Conservation (phyloP, 257 asterid genomes). For the Anisodus acutangulus region DNA sequence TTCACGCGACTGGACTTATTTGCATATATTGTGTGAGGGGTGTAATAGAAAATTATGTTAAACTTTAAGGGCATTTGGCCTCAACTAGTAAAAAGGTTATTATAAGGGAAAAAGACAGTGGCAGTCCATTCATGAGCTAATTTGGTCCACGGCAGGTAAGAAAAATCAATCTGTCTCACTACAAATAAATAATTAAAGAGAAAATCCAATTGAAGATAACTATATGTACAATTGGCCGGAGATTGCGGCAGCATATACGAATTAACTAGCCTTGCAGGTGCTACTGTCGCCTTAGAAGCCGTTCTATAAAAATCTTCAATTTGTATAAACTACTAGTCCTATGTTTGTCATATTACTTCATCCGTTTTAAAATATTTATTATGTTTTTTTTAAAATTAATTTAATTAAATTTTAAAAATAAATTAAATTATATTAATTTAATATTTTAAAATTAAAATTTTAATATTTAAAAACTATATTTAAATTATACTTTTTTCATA, state of each 20-base stretch:
- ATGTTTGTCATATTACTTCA: not conserved
- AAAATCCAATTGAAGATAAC: not conserved
- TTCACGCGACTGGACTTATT: too few species aligned
- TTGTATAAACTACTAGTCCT: not conserved
- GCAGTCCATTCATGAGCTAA: not conserved
- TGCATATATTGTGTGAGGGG: too few species aligned
- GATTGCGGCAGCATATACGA: not conserved
- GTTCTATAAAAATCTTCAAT: not conserved
- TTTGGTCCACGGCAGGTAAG: constrained; percentile 1
- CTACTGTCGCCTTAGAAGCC: not conserved
- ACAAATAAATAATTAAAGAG: not conserved
- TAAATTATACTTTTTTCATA: too few species aligned
- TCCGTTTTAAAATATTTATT: too few species aligned
- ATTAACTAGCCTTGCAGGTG: too few species aligned
- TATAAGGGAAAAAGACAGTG: not conserved
- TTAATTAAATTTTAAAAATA: too few species aligned
- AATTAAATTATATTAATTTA: too few species aligned
- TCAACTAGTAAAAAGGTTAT: not conserved
- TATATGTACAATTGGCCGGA: not conserved
- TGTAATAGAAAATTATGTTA: too few species aligned
- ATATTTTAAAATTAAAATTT: too few species aligned
- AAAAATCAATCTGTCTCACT: not conserved
- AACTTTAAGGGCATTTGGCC: too few species aligned
- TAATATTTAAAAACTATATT: too few species aligned
- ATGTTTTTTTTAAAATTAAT: too few species aligned